These are phyloP conservation scores for Solanum pimpinellifolium DNA, from an alignment of 257 asterid species.

Conservation along the genomic window DNA sequence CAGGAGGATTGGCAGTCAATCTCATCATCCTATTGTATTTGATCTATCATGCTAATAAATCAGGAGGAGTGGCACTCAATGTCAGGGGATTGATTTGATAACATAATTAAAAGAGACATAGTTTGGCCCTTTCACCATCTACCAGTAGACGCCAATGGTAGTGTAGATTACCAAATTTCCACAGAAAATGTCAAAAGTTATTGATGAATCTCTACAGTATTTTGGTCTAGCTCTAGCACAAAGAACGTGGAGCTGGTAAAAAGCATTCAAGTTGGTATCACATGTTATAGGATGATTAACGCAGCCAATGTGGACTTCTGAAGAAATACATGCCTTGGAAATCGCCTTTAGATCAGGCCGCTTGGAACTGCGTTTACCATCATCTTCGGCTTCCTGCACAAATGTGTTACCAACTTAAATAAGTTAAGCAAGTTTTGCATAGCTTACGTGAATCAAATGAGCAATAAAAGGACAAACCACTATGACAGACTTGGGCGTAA, in stretches of 20 bases:
- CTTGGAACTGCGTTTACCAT: slow-evolving; percentile 27
- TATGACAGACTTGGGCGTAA: not conserved
- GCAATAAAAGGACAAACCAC: not conserved
- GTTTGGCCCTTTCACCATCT: not conserved
- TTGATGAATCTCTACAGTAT: not conserved
- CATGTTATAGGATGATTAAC: not conserved
- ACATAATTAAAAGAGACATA: not conserved
- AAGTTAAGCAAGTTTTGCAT: not conserved
- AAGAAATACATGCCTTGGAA: slow-evolving; percentile 33
- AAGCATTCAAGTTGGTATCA: not conserved
- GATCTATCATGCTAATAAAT: not conserved
- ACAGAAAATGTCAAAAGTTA: not conserved
- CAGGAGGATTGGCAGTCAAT: not conserved
- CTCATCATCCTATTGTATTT: not conserved
- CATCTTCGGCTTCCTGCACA: slow-evolving; percentile 35
- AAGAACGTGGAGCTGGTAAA: not conserved
- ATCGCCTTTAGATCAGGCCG: slow-evolving; percentile 89
- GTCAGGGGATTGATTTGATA: not conserved
- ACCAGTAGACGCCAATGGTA: not conserved
- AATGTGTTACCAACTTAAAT: not conserved
- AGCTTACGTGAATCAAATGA: not conserved
- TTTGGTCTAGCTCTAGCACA: not conserved
- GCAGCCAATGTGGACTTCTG: not conserved
- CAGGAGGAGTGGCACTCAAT: not conserved
- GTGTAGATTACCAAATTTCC: not conserved